Conservation (phyloP, 2,329 filamentous ascomycete species). For the Fusarium mundagurra region DNA sequence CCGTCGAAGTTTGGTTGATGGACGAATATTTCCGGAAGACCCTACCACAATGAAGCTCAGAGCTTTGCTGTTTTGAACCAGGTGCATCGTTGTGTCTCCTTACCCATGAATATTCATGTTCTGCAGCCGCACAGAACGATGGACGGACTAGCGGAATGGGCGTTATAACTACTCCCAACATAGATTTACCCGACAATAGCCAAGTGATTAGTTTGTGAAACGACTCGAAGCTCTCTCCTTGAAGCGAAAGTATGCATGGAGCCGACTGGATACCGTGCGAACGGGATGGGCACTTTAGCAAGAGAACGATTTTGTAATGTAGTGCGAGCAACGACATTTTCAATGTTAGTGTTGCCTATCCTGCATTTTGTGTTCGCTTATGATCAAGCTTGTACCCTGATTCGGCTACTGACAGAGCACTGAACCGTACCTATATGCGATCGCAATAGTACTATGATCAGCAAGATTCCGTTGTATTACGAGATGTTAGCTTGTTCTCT, state of each 20-base stretch:
- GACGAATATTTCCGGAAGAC: slow-evolving; percentile 1
- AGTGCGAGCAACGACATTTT: neutral
- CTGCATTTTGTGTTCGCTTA: slow-evolving; percentile 11
- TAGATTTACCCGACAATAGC: neutral
- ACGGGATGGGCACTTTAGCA: slow-evolving; percentile 7
- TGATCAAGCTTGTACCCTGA: slow-evolving; percentile 14
- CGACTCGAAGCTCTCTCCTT: neutral
- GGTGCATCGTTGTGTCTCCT: neutral
- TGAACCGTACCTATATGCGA: neutral
- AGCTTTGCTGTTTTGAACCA: neutral
- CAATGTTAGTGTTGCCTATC: neutral
- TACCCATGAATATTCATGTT: neutral
- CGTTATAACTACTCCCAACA: neutral
- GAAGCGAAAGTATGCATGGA: slow-evolving; percentile 16
- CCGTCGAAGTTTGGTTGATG: slow-evolving; percentile 7
- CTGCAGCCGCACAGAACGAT: neutral
- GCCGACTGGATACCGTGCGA: slow-evolving; percentile 33
- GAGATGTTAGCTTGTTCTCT: slow-evolving; percentile 17
- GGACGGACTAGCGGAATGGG: neutral
- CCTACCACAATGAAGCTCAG: neutral
- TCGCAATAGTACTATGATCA: slow-evolving; percentile 24
- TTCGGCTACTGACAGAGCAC: slow-evolving; percentile 22
- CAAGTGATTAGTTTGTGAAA: slow-evolving; percentile 2
- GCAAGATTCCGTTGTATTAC: slow-evolving; percentile 19
- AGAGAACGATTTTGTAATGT: neutral